Evolutionary conservation across 2,329 filamentous ascomycete genomes (phyloP), one percentile per base, ranked within the genome.

Genomic region (Tolypocladium inflatum): DNA sequence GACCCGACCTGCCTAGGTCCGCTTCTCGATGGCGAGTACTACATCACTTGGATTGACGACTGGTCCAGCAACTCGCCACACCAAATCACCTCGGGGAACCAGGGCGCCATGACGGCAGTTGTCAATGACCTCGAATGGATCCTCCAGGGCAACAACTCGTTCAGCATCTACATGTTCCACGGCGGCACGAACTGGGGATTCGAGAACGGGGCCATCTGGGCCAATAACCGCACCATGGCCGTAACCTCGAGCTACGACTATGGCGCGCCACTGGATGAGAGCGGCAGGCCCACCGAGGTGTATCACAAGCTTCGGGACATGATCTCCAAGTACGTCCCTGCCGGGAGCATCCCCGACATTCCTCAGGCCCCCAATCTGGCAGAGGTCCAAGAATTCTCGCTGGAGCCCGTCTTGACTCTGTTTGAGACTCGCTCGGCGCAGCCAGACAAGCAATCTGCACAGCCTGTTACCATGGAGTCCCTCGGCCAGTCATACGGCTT

Each of bases 161-260:
- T 81, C 59, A 79, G 73, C 64, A 63, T 81, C 57, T 80, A 80
- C 64, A 80, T 80, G 78, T 76, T 80, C 59, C 78, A 81, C 60
- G 79, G 79, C 4, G 78, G 78, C 1, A 80, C 78, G 2, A 80
- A 79, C 58, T 80, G 75, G 59, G 79, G 71, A 0, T 78, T 79
- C 59, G 67, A 74, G 26, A 79, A 76, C 62, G 78, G 78, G 9
- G 75, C 73, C 2, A 65, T 77, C 13, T 78, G 74, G 71, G 68
- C 69, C 54, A 72, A 75, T 56, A 66, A 67, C 10, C 70, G 72
- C 9, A 48, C 58, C 21, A 71, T 70, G 8, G 69, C 68, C 21
- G 73, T 78, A 54, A 79, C 74, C 0, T 74, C 75, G 2, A 78
- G 74, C 59, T 81, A 80, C 60, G 78, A 81, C 63, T 80, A 80